Conservation (phyloP, 768 basidiomycete genomes). For the Pleurotus pulmonarius region DNA sequence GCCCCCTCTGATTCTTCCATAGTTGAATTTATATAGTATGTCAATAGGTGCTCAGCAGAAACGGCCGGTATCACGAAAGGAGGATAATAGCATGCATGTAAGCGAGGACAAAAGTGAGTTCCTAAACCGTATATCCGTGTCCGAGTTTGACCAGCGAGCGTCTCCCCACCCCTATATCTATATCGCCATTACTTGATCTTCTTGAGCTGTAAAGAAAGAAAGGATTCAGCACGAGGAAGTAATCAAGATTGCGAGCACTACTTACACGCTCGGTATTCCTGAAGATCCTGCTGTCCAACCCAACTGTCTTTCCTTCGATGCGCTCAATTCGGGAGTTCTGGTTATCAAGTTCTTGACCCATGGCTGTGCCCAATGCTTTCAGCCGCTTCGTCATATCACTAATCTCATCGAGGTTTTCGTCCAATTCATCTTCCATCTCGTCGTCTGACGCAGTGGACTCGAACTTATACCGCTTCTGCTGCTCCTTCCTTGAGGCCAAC, state of each 20-base stretch:
- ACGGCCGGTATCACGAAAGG: background rate
- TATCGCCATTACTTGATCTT: constrained; percentile 43
- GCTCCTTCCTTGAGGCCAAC: constrained; percentile 55
- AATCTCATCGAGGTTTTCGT: constrained; percentile 88
- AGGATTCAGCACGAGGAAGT: constrained; percentile 2
- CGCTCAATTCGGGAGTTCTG: constrained; percentile 81
- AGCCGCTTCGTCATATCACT: constrained; percentile 71
- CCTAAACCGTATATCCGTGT: no score
- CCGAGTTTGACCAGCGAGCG: no score
- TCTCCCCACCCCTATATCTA: background rate
- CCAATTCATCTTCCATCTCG: constrained; percentile 91
- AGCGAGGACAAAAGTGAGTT: background rate
- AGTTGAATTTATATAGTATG: background rate
- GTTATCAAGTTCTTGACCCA: constrained; percentile 83
- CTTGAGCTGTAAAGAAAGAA: constrained; percentile 45
- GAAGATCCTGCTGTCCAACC: constrained; percentile 70
- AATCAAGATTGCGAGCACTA: constrained; percentile 10
- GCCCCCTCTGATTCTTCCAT: constrained; percentile 3
- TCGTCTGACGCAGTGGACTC: constrained; percentile 90
- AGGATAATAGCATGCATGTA: background rate
- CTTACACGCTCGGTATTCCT: constrained; percentile 79
- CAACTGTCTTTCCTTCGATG: constrained; percentile 75
- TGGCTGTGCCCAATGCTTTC: constrained; percentile 73
- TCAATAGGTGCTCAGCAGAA: no score
- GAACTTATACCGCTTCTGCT: constrained; percentile 84